Base-by-base conservation (phyloP, 2,329 filamentous ascomycete species). In the Domatiomyces catenatus region DNA sequence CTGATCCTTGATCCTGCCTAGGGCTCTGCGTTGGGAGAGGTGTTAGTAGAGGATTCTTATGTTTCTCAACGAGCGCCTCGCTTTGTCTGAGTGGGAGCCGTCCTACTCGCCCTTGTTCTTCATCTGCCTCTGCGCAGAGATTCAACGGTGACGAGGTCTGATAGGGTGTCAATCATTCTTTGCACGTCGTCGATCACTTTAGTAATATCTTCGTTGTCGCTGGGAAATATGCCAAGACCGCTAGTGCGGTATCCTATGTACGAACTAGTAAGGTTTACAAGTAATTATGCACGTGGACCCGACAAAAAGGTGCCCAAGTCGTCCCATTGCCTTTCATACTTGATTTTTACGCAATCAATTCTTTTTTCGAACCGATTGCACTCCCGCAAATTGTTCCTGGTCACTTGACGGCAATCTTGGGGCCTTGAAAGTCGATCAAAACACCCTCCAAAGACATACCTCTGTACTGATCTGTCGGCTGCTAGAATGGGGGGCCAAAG, bases 401-500 rank as follows among this genome's bases (percentile, higher is more conserved):
- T 24, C 22, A 24, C 22, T 24, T 24, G 10, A 15, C 32, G 10
- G 32, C 32, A 39, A 15, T 39, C 10, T 15, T 39, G 32, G 15
- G 32, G 2, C 10, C 32, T 39, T 39, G 7, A 39, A 2, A 39
- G 32, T 39, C 32, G 3, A 4, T 10, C 32, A 12, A 10, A 15
- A 39, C 32, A 39, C 15, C 8, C 10, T 39, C 32, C 10, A 2
- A 39, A 15, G 3, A 39, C 8, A 15, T 15, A 10, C 8, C 10
- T 39, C 12, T 5, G 5, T 15, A 39, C 32, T 15, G 10, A 15
- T 39, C 10, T 15, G 4, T 5, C 15, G 10, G 15, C 32, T 39
- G 12, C 28, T 10, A 74, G 59, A 57, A 84, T 84, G 80, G 80
- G 80, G 71, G 80, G 80, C 59, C 68, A 70, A 65, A 76, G 77